Percentiles rank a stretch among this genome's conserved stretches.
phyloP scores from a whole-genome alignment of 2,329 filamentous ascomycete species.

The Talaromyces piceae region DNA sequence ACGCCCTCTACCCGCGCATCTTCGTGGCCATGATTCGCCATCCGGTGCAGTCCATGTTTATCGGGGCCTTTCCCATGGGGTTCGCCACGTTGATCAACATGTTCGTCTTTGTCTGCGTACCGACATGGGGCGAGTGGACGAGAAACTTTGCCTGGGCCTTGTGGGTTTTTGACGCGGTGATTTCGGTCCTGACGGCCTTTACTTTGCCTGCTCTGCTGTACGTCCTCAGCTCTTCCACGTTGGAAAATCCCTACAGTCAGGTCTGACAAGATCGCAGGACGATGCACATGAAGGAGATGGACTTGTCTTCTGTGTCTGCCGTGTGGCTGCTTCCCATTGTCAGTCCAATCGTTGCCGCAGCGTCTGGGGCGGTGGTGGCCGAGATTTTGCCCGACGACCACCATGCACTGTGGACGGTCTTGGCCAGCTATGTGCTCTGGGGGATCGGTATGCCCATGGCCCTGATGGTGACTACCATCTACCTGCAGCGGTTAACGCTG shows the following conservation, averaged over 20 bases:
- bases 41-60: slow-evolving; percentile 59
- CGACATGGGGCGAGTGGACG: slow-evolving; percentile 54
- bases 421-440: slow-evolving; percentile 64
- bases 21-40: slow-evolving; percentile 61
- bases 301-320: slow-evolving; percentile 56
- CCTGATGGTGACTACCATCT: slow-evolving; percentile 58
- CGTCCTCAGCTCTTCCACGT: not conserved
- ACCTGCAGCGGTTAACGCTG: slow-evolving; percentile 61
- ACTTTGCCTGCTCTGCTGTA: slow-evolving; percentile 35
- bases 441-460: slow-evolving; percentile 57
- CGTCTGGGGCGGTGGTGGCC: slow-evolving; percentile 57
- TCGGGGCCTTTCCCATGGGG: slow-evolving; percentile 62
- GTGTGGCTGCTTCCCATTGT: slow-evolving; percentile 62
- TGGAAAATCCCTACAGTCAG: slow-evolving; percentile 11
- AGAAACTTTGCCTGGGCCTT: slow-evolving; percentile 49
- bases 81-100: slow-evolving; percentile 62
- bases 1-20: slow-evolving; percentile 58
- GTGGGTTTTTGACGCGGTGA: slow-evolving; percentile 51
- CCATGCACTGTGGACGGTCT: slow-evolving; percentile 55
- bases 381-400: slow-evolving; percentile 48
- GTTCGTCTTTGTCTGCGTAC: slow-evolving; percentile 53
- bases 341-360: slow-evolving; percentile 58
- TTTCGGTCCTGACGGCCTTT: slow-evolving; percentile 49
- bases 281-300: slow-evolving; percentile 32
- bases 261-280: slow-evolving; percentile 15